Base-by-base conservation (phyloP, 345 rosid species). In the Cochlearia excelsa region DNA sequence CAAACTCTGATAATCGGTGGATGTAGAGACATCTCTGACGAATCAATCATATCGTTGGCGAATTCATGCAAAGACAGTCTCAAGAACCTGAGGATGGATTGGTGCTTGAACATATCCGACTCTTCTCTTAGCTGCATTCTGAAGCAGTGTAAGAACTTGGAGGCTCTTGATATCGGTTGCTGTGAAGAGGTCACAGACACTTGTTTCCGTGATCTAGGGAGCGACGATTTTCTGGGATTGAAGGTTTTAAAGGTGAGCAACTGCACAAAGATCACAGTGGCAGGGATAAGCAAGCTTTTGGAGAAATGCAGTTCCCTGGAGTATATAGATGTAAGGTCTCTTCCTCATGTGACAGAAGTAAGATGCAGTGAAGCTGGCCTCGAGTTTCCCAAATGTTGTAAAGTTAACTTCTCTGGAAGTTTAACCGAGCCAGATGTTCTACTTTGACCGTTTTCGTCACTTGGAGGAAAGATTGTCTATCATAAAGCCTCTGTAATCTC, bases 151-250 rank as follows among this genome's bases (percentile, higher is more conserved):
- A 69, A 69, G 74, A 81, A 73, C 61, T 75, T 93, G 35, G 99
- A 88, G 79, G 91, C 85, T 63, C 89, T 89, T 47, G 97, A 86
- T 68, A 76, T 89, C 7, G 88, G 94, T 7, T 93, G 95, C 85
- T 93, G 97, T 33, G 91, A 80, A 76, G 84, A 78, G 79, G 74
- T 89, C 26, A 83, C 99, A 7, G 95, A 87, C 75, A 75, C 67
- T 57, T 84, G 82, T 35, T 89, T 93, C 46, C 65, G 44, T 42
- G 75, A 62, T 74, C 63, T 86, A 52, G 81, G 74, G 53, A 66
- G 62, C 7, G 78, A 68, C 26, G 59, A 41, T 29, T 70, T 65
- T 68, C 59, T 81, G 68, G 46, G 73, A 31, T 75, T 92, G 78
- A 92, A 79, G 81, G 50, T 85, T 81, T 59, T 88, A 54, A 88